Base-by-base conservation (phyloP, 495 filamentous ascomycete genomes). In the Glutinoglossum americanum region DNA sequence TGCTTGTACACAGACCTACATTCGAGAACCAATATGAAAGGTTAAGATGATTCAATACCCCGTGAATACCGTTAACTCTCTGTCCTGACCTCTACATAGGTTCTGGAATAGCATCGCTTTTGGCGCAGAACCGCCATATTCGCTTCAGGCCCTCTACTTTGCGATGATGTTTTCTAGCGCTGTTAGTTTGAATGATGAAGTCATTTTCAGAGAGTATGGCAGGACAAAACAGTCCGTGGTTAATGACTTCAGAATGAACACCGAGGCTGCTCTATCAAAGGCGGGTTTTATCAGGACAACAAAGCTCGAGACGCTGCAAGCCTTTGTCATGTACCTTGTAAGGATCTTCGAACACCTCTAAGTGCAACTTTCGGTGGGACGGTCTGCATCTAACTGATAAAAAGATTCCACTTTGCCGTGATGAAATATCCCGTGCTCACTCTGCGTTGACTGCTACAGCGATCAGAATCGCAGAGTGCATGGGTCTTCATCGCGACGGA, bases 271-370 rank as follows among this genome's bases (percentile, higher is more conserved):
- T 26, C 70, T 88, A 25, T 71, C 72, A 57, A 77, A 78, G 60
- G 82, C 83, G 4, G 77, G 80, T 63, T 84, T 87, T 57, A 64
- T 87, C 54, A 71, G 80, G 13, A 85, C 82, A 15, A 83, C 81
- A 3, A 80, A 78, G 59, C 66, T 83, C 10, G 80, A 85, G 68
- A 84, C 81, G 0, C 65, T 88, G 51, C 84, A 88, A 64, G 81
- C 79, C 5, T 82, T 86, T 62, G 78, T 85, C 25, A 81, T 84
- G 72, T 87, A 84, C 57, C 68, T 87, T 69, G 78, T 82, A 62
- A 68, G 72, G 70, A 55, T n/a, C 21, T 41, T 17, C 33, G 17
- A 21, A 32, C 25, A 54, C n/a, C 13, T 23, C 33, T 0, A 19
- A 23, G 2, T 30, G 33, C 21, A 13, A 26, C 3, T 30, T 10